Conservation (phyloP, 805 yeast species). For the Suhomyces prunicola region DNA sequence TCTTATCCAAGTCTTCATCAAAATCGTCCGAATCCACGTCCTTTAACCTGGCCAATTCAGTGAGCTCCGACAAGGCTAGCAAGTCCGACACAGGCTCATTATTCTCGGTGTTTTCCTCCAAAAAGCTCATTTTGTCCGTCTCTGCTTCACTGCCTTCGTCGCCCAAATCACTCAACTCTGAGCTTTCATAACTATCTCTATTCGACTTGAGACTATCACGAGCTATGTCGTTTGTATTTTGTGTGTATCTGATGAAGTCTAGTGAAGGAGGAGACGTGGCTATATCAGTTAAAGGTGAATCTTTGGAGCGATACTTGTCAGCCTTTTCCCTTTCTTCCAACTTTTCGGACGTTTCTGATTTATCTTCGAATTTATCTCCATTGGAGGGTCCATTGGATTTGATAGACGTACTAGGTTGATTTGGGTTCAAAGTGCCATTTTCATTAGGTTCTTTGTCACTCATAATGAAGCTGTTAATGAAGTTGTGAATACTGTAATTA, state of each 20-base stretch:
- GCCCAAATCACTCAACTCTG: constrained; percentile 50
- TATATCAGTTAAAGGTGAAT: constrained; percentile 40
- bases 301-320: constrained; percentile 18
- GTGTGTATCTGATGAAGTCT: constrained; percentile 17
- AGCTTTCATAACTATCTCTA: constrained; percentile 31
- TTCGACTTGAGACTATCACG: not conserved
- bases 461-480: not conserved
- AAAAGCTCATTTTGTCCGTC: constrained; percentile 76
- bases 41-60: constrained; percentile 39
- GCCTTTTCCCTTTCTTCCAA: not conserved
- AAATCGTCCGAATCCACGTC: constrained; percentile 35
- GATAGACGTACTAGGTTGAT: no score
- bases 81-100: constrained; percentile 33
- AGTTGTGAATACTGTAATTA: no score
- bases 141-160: constrained; percentile 81
- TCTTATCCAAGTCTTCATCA: constrained; percentile 4
- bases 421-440: not conserved
- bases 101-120: constrained; percentile 31
- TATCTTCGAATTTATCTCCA: no score
- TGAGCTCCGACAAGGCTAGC: constrained; percentile 38
- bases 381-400: no score
- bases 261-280: constrained; percentile 41
- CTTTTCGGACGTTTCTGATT: no score
- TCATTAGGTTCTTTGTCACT: not conserved
- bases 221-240: not conserved